Evolutionary conservation across 768 basidiomycete species (phyloP).

Genomic region (Pseudohyphozyma bogoriensis): DNA sequence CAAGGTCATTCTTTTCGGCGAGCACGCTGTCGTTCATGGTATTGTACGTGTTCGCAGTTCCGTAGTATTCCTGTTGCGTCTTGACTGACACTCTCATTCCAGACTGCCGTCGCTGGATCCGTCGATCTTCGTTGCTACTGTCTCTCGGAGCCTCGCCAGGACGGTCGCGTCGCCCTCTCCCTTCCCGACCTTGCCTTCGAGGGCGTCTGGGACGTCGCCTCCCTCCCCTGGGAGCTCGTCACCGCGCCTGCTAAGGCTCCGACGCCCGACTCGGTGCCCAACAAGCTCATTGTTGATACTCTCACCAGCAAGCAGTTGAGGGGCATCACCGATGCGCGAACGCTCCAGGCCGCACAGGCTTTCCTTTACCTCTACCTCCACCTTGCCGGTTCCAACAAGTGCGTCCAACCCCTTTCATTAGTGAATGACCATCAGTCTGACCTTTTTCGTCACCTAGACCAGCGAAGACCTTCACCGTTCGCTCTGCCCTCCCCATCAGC

Average conservation of each 20-base stretch:
- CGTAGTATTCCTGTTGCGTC: background rate
- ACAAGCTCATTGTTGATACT: conserved; percentile 61
- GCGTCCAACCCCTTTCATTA: conserved; percentile 7
- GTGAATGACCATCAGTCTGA: conserved; percentile 16
- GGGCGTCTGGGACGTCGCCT: conserved; percentile 56
- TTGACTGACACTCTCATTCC: conserved; percentile 15
- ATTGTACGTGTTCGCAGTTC: conserved; percentile 53
- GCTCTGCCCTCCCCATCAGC: conserved; percentile 82
- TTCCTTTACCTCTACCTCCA: conserved; percentile 88
- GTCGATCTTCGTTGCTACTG: conserved; percentile 94
- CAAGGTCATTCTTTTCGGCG: conserved; percentile 95
- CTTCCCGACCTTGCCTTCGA: conserved; percentile 70
- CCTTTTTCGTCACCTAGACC: conserved; percentile 44
- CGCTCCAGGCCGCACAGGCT: conserved; percentile 40
- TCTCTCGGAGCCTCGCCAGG: conserved; percentile 61
- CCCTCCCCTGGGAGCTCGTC: conserved; percentile 34
- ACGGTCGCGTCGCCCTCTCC: conserved; percentile 61
- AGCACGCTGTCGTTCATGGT: conserved; percentile 97
- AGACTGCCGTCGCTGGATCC: conserved; percentile 91
- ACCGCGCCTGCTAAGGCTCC: conserved; percentile 45
- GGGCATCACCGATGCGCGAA: conserved; percentile 4
- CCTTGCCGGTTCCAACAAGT: conserved; percentile 48
- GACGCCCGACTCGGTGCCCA: conserved; percentile 56
- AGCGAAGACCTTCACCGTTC: conserved; percentile 65
- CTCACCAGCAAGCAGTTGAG: conserved; percentile 43